A percentile compares a stretch with the other conserved stretches of the same genome.
Conservation (phyloP, 331 rosid genomes). For the Cucumis variabilis region DNA sequence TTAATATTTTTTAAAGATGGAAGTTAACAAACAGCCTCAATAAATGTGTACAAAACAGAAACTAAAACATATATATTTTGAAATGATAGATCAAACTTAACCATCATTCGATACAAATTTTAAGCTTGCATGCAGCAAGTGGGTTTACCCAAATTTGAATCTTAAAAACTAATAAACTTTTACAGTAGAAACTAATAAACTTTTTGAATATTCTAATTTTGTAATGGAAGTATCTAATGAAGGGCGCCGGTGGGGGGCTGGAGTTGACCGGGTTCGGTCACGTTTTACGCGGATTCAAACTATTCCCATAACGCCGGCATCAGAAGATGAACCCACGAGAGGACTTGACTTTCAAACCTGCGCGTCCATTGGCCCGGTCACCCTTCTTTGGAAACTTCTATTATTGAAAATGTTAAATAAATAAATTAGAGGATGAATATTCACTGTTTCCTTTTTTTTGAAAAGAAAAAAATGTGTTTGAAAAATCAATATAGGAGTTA, state of each 20-base stretch:
- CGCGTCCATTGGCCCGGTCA: background rate
- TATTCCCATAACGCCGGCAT: background rate
- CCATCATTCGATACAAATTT: too few species aligned
- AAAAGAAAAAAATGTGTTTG: background rate
- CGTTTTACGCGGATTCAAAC: constrained; percentile 1
- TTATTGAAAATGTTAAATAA: background rate
- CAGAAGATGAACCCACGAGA: background rate
- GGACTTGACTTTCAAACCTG: background rate
- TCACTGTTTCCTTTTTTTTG: background rate
- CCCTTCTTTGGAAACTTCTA: background rate
- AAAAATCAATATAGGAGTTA: background rate
- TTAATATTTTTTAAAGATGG: too few species aligned
- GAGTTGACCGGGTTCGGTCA: background rate
- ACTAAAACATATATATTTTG: too few species aligned
- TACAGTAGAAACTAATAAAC: too few species aligned
- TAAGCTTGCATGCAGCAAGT: too few species aligned
- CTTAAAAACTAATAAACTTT: too few species aligned
- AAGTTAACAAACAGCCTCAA: too few species aligned
- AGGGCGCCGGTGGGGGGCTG: background rate
- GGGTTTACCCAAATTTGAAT: too few species aligned
- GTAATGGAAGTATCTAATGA: background rate
- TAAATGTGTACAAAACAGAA: too few species aligned
- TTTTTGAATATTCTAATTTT: background rate
- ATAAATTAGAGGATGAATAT: background rate
- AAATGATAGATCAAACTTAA: too few species aligned